Evolutionary conservation across 176 grass and related monocot genomes (phyloP).

Genomic region (Aegilops bicornis): DNA sequence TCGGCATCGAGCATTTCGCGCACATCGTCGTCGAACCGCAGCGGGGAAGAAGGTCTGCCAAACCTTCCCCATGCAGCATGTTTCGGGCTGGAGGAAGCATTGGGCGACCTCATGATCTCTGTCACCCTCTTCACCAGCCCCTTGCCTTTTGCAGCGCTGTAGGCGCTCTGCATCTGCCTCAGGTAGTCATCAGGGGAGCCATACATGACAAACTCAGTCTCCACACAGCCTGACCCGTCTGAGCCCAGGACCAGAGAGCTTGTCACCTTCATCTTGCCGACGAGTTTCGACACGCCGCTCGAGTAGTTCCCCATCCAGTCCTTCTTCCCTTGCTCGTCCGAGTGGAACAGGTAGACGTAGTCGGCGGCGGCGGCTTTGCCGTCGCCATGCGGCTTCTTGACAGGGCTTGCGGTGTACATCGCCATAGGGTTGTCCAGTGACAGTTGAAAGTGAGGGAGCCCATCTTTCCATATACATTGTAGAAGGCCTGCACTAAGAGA

Average conservation of each 20-base stretch:
- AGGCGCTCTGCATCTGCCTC: conserved; percentile 44
- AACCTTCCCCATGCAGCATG: conserved; percentile 21
- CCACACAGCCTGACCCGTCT: conserved; percentile 31
- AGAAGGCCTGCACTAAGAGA: conserved; percentile 60
- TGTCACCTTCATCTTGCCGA: conserved; percentile 78
- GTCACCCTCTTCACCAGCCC: conserved; percentile 57
- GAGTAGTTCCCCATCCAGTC: conserved; percentile 39
- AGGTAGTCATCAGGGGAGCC: conserved; percentile 60
- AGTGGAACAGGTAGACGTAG: conserved; percentile 67
- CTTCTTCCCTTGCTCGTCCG: conserved; percentile 48
- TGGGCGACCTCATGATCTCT: conserved; percentile 57
- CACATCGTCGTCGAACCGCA: conserved; percentile 32
- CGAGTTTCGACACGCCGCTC: conserved; percentile 39
- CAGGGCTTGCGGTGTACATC: conserved; percentile 52
- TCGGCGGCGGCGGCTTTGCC: conserved; percentile 42
- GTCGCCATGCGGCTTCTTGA: conserved; percentile 33
- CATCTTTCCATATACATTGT: conserved; percentile 64
- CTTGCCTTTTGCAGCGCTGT: conserved; percentile 44
- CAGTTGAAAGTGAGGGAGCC: conserved; percentile 63
- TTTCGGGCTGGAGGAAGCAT: conserved; percentile 49
- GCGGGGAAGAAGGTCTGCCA: conserved; percentile 34
- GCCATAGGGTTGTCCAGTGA: conserved; percentile 43
- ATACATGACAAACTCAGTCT: conserved; percentile 77
- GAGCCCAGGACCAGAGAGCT: conserved; percentile 49
- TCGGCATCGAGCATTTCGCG: conserved; percentile 25